phyloP scores from a whole-genome alignment of 768 basidiomycete species.

The Thelephora aurantiotincta region DNA sequence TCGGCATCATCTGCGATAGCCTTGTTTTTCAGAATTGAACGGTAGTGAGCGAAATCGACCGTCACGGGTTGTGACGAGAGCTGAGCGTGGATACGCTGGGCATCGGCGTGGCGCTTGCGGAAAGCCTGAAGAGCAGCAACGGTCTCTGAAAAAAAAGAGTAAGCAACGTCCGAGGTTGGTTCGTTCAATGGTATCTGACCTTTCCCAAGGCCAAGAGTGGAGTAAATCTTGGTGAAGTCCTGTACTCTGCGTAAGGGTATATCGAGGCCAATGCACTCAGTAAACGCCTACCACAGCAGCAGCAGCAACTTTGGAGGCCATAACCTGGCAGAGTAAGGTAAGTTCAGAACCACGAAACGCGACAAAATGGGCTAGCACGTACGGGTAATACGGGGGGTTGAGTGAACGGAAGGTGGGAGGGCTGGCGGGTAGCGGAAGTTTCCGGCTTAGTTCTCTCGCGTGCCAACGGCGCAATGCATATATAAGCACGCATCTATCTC shows the following conservation, averaged over 20 bases:
- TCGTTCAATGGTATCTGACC: constrained; percentile 29
- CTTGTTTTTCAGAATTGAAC: constrained; percentile 83
- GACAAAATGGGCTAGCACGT: neutral
- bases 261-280: constrained; percentile 2
- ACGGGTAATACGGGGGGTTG: neutral
- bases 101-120: constrained; percentile 89
- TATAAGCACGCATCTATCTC: too few species aligned
- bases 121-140: constrained; percentile 83
- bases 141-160: constrained; percentile 45
- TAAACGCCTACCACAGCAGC: constrained; percentile 34
- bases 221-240: constrained; percentile 79
- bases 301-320: constrained; percentile 62
- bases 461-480: neutral
- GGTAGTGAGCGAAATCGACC: constrained; percentile 87
- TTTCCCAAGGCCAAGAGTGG: constrained; percentile 74
- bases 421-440: neutral
- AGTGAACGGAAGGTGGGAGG: neutral
- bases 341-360: neutral
- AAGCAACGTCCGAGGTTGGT: neutral
- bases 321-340: constrained; percentile 10
- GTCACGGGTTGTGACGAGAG: constrained; percentile 62
- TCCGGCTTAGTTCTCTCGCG: neutral
- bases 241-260: constrained; percentile 17
- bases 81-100: constrained; percentile 56
- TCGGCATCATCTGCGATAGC: constrained; percentile 86